Evolutionary conservation across 2,329 filamentous ascomycete genomes (phyloP).

Genomic region (Pseudogymnoascus sp.): DNA sequence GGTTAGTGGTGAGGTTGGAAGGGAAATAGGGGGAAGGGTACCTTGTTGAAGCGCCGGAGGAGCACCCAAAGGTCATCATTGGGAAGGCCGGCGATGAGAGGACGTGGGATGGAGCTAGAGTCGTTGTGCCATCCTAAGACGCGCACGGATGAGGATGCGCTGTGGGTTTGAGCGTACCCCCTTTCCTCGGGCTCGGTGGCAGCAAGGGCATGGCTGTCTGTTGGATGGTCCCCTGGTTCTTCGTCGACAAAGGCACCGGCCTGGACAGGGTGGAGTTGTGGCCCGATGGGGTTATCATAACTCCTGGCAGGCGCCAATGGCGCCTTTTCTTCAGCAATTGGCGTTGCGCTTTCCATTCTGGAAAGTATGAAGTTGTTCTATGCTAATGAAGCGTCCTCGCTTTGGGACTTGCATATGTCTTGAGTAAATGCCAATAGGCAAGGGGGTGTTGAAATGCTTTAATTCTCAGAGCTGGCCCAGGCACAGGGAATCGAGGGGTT

Average conservation of each 20-base stretch:
- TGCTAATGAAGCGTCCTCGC: neutral
- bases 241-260: neutral
- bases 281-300: neutral
- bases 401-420: neutral
- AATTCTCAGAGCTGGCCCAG: neutral
- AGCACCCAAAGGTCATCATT: slow-evolving; percentile 61
- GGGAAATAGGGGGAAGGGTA: slow-evolving; percentile 18
- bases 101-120: slow-evolving; percentile 38
- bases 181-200: slow-evolving; percentile 32
- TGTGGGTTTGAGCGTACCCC: slow-evolving; percentile 34
- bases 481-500: neutral
- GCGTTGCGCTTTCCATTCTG: neutral
- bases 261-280: neutral
- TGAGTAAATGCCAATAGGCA: neutral
- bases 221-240: slow-evolving; percentile 22
- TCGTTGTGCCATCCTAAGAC: slow-evolving; percentile 51
- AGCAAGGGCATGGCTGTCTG: slow-evolving; percentile 35
- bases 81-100: slow-evolving; percentile 49
- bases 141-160: slow-evolving; percentile 33
- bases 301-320: neutral
- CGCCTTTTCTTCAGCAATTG: neutral
- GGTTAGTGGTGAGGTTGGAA: slow-evolving; percentile 20
- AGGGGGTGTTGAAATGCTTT: neutral
- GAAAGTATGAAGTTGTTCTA: neutral
- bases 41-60: slow-evolving; percentile 57